Evolutionary conservation across 2,329 filamentous ascomycete genomes (phyloP).

Genomic region (Didymosphaeria variabile): DNA sequence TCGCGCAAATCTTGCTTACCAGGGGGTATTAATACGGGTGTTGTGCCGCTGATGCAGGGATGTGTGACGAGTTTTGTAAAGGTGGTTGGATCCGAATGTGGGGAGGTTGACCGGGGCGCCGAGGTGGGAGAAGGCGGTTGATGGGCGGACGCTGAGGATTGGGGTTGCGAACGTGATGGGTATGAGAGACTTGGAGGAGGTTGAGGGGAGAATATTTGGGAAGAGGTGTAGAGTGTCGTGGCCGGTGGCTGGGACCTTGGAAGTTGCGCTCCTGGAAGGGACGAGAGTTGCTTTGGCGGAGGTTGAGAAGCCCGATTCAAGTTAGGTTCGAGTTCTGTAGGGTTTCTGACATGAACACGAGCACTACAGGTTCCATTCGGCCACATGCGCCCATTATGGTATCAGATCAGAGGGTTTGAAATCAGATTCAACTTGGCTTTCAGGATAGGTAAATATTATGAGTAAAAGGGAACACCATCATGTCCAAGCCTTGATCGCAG

Average conservation of each 20-base stretch:
- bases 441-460: too few relatives aligned
- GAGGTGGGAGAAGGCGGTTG: conserved; percentile 60
- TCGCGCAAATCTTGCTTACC: conserved; percentile 66
- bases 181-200: conserved; percentile 51
- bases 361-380: too few relatives aligned
- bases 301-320: neutral
- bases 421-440: too few relatives aligned
- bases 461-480: too few relatives aligned
- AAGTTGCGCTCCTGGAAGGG: neutral
- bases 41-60: conserved; percentile 69
- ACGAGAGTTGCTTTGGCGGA: neutral
- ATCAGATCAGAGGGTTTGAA: too few relatives aligned
- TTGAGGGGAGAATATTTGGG: conserved; percentile 27
- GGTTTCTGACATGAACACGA: too few relatives aligned
- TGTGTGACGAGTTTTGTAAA: conserved; percentile 80
- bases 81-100: conserved; percentile 71
- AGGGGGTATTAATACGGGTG: conserved; percentile 59
- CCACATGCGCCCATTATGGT: too few relatives aligned
- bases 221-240: neutral
- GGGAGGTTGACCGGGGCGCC: conserved; percentile 58
- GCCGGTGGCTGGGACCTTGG: neutral
- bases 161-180: conserved; percentile 45
- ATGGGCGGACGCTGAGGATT: conserved; percentile 45
- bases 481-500: too few relatives aligned
- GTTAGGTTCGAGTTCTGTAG: too few relatives aligned